These are phyloP conservation scores for Teratosphaeria zuluensis DNA, from an alignment of 2,329 filamentous ascomycete genomes.

Conservation along the genomic window DNA sequence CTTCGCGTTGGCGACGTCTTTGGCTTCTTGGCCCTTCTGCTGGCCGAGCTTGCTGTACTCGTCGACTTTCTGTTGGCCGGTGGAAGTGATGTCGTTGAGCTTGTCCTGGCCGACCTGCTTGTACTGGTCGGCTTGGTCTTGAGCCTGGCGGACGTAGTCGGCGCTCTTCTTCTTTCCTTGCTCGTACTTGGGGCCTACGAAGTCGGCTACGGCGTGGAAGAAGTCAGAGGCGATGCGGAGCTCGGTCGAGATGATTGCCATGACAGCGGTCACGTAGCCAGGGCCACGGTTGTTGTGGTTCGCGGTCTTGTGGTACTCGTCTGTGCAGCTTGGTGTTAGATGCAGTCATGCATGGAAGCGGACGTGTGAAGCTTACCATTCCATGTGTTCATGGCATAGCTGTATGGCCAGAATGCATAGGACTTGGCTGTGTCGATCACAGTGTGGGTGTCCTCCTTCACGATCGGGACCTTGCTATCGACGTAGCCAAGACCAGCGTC, in stretches of 20 bases:
- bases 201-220: conserved; percentile 23
- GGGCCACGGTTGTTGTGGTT: conserved; percentile 21
- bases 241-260: conserved; percentile 26
- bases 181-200: conserved; percentile 25
- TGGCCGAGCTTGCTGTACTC: conserved; percentile 18
- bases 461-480: conserved; percentile 48
- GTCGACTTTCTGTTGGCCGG: conserved; percentile 19
- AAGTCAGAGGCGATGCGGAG: conserved; percentile 25
- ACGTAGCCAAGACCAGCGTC: conserved; percentile 34
- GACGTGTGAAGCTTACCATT: conserved; percentile 13
- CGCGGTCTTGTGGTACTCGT: conserved; percentile 29
- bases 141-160: conserved; percentile 16
- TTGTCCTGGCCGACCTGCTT: conserved; percentile 18
- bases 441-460: conserved; percentile 41
- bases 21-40: conserved; percentile 18
- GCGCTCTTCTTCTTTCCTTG: conserved; percentile 25
- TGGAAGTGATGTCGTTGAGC: conserved; percentile 13
- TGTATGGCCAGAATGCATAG: conserved; percentile 48
- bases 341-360: not conserved
- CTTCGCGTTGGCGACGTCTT: conserved; percentile 5
- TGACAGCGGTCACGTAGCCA: conserved; percentile 19
- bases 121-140: conserved; percentile 19
- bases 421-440: conserved; percentile 52
- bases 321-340: conserved; percentile 12
- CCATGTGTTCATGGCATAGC: conserved; percentile 25